Evolutionary conservation across 495 filamentous ascomycete species (phyloP).

Genomic region (Hyaloscypha hepaticicola): DNA sequence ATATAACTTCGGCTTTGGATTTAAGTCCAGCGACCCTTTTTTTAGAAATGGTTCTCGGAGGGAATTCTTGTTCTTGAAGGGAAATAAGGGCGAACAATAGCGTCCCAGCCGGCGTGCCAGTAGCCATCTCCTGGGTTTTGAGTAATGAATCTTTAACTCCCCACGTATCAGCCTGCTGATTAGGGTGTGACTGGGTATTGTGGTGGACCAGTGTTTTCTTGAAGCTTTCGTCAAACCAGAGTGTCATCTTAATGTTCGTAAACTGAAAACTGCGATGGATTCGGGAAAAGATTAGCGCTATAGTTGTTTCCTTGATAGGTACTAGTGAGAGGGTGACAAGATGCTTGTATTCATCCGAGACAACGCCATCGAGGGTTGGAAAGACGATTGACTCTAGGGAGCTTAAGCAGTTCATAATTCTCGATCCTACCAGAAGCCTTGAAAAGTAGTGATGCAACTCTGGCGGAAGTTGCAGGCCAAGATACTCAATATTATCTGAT

Average conservation of each 20-base stretch:
- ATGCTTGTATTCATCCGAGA: constrained; percentile 74
- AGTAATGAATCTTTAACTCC: constrained; percentile 59
- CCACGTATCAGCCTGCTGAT: constrained; percentile 65
- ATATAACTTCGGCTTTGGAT: constrained; percentile 66
- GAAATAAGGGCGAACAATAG: constrained; percentile 57
- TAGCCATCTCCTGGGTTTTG: constrained; percentile 35
- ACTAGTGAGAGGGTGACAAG: constrained; percentile 72
- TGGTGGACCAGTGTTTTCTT: constrained; percentile 64
- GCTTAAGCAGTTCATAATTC: constrained; percentile 77
- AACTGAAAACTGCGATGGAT: constrained; percentile 78
- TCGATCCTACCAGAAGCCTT: constrained; percentile 74
- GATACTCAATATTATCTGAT: constrained; percentile 80
- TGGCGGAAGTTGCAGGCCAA: constrained; percentile 85
- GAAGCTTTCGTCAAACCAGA: constrained; percentile 77
- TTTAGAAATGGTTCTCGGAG: constrained; percentile 57
- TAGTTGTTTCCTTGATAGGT: constrained; percentile 68
- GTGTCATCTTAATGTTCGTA: constrained; percentile 70
- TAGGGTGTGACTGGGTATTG: constrained; percentile 58
- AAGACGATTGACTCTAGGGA: constrained; percentile 71
- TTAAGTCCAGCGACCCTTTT: constrained; percentile 46
- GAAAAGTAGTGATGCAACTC: constrained; percentile 93
- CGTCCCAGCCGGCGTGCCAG: constrained; percentile 40
- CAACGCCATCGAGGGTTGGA: constrained; percentile 79
- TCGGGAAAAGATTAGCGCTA: constrained; percentile 71
- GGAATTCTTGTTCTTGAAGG: constrained; percentile 64